Base-by-base conservation (phyloP, 805 yeast species). In the Hanseniaspora valbyensis region DNA sequence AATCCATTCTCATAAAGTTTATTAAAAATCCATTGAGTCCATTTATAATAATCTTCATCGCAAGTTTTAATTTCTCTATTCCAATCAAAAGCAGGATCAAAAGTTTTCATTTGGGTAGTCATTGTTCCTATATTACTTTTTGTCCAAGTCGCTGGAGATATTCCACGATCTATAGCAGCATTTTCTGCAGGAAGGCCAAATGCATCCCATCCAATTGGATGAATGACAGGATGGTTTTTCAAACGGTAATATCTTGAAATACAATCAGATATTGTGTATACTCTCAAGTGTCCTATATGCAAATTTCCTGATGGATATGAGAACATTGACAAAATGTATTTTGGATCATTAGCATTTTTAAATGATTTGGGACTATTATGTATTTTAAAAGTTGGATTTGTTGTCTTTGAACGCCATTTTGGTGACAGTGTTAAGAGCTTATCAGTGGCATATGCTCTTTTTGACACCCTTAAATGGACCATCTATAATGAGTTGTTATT, bases 191-290 rank as follows among this genome's bases (percentile, higher is more conserved):
- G 98, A 25, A 92, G 70, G 0, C 98, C 98, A 71, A 92, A 92
- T 0, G 97, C 95, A 69, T 92, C 98, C 96, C 96, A 92, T 0
- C 98, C 98, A 95, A 92, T 89, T 0, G 97, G 96, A 61, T 92
- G 95, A 2, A 90, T 71, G 13, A 90, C 95, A 34, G 79, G 68
- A 57, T 72, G 75, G 1, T 96, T 96, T 45, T 74, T 76, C 66
- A 85, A 73, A 55, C 92, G 70, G 56, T 85, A 76, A 63, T 76
- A 90, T 56, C 97, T 70, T 1, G 95, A 75, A 36, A 92, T 61
- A 2, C 80, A 82, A 64, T 92, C 98, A 57, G 89, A 79, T 28
- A 92, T 87, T 0, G 96, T 83, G 64, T 85, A 92, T 0, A 92
- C 98, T 49, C 98, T 70, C 40, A 89, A 72, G 65, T 92, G 98